Base-by-base conservation (phyloP, 2,329 filamentous ascomycete genomes). In the Metarhizium humberi region DNA sequence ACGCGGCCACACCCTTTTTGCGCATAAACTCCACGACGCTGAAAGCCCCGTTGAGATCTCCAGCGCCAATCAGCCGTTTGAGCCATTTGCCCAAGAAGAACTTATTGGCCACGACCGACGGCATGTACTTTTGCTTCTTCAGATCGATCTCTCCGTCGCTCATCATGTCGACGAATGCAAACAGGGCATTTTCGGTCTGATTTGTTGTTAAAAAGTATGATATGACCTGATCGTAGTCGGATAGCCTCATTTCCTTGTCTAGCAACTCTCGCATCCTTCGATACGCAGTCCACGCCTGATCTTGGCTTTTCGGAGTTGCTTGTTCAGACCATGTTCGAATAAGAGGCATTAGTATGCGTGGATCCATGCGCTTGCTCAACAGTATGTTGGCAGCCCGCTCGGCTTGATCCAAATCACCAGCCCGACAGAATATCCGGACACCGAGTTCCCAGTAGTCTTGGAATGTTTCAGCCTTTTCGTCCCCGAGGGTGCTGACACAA, bases 61-160 rank as follows among this genome's bases (percentile, higher is more conserved):
- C 84, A 56, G 85, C 81, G 16, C 85, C 86, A 55, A 95, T 87
- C 8, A 95, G 80, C 51, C 87, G 84, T 69, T 92, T 92, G 64
- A 95, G 79, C 92, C 91, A 96, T 63, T 90, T 92, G 38, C 86
- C 88, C 61, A 91, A 87, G 69, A 96, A 89, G 70, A 90, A 92
- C 59, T 86, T 85, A 68, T 95, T 94, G 51, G 73, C 75, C 43
- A 83, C 69, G 8, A 74, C 70, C 1, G 73, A 72, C 1, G 80
- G 79, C 55, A 82, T 69, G 18, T 67, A 62, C 52, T 70, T 69
- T 56, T 69, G 67, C 56, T 72, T 73, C 52, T 71, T 72, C 51
- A 81, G 64, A 55, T 81, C 74, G 54, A 82, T 68, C 48, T 74
- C 66, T 5, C 79, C 79, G 4, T 81, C 79, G 56, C 83, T 81